Evolutionary conservation across 768 basidiomycete species (phyloP).

Genomic region (Auricularia auricula-judae): DNA sequence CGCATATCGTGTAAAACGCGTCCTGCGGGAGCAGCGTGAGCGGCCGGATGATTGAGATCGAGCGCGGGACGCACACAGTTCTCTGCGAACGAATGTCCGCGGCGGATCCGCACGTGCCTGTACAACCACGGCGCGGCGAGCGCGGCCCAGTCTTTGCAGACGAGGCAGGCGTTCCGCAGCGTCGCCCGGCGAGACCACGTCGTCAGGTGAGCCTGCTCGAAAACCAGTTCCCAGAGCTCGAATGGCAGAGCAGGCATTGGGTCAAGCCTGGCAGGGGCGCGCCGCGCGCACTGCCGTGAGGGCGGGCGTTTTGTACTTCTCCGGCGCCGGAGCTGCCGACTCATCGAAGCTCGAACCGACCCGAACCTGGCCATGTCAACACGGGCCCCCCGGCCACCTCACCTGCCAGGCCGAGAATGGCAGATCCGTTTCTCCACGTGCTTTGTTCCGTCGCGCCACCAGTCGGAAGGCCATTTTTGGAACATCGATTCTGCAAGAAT

Average conservation of each 20-base stretch:
- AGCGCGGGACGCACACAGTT: background rate
- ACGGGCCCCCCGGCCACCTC: too few species aligned
- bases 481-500: too few species aligned
- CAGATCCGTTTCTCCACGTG: too few species aligned
- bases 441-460: too few species aligned
- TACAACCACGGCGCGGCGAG: background rate
- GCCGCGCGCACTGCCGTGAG: background rate
- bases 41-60: background rate
- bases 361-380: too few species aligned
- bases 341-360: too few species aligned
- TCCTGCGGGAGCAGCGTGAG: background rate
- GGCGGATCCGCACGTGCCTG: background rate
- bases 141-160: background rate
- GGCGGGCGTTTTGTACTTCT: background rate
- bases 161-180: background rate
- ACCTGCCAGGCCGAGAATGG: too few species aligned
- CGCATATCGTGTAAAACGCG: background rate
- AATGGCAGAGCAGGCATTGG: background rate
- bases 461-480: too few species aligned
- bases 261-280: background rate
- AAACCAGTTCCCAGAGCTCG: background rate
- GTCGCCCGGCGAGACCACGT: background rate
- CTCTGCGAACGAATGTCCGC: background rate
- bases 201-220: background rate
- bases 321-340: too few species aligned